Evolutionary conservation across 2,329 filamentous ascomycete species (phyloP).

Genomic region (Ascochyta rabiei): DNA sequence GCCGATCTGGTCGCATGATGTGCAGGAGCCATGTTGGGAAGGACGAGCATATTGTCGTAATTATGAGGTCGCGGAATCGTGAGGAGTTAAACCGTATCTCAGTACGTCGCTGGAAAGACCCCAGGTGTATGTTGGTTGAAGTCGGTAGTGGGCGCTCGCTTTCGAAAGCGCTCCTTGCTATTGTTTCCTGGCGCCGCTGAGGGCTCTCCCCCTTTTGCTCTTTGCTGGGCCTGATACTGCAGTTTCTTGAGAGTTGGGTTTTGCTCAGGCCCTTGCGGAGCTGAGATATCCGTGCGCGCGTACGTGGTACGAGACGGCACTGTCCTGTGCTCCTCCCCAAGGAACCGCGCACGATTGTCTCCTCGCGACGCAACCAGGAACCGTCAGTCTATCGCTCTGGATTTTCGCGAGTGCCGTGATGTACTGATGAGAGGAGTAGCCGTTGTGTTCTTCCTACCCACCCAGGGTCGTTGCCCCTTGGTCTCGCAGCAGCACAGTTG

Average conservation of each 20-base stretch:
- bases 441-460: background rate
- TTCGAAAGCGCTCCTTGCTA: background rate
- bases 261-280: background rate
- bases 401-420: background rate
- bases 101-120: background rate
- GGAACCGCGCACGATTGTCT: background rate
- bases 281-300: background rate
- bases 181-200: background rate
- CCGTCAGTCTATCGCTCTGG: background rate
- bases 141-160: background rate
- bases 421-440: background rate
- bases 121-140: background rate
- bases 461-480: background rate
- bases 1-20: background rate
- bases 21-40: constrained; percentile 9
- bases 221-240: background rate
- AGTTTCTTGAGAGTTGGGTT: background rate
- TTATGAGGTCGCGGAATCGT: background rate
- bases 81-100: background rate
- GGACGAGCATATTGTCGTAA: constrained; percentile 7
- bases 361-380: background rate
- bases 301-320: background rate
- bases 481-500: constrained; percentile 2
- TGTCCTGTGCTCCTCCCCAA: background rate
- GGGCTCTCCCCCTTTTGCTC: background rate